phyloP scores from a whole-genome alignment of 2,329 filamentous ascomycete genomes.

The Scytalidium sp. region DNA sequence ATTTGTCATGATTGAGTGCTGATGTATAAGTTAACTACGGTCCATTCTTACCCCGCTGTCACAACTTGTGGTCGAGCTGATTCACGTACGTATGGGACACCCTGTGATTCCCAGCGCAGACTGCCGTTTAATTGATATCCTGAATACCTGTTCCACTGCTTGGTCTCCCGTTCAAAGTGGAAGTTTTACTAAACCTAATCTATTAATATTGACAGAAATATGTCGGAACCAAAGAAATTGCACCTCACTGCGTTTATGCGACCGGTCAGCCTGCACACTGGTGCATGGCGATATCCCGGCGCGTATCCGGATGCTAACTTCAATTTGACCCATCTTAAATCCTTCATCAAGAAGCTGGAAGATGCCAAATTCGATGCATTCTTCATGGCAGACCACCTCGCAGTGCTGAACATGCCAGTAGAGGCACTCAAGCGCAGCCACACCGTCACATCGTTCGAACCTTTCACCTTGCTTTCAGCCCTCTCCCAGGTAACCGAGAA shows the following conservation, averaged over 20 bases:
- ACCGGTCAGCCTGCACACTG: conserved; percentile 37
- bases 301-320: conserved; percentile 59
- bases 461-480: conserved; percentile 56
- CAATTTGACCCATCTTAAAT: conserved; percentile 58
- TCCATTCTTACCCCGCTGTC: too few relatives aligned
- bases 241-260: conserved; percentile 60
- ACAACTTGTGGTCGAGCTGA: too few relatives aligned
- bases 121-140: not conserved
- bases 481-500: conserved; percentile 65
- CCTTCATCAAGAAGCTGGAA: conserved; percentile 56
- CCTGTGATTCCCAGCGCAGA: too few relatives aligned
- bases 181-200: not conserved
- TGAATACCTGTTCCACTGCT: not conserved
- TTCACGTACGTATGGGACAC: too few relatives aligned
- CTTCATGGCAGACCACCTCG: conserved; percentile 63
- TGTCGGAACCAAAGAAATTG: conserved; percentile 27
- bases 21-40: too few relatives aligned
- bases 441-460: conserved; percentile 64
- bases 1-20: not conserved
- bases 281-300: conserved; percentile 60
- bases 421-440: conserved; percentile 56
- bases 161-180: not conserved
- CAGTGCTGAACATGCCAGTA: conserved; percentile 53
- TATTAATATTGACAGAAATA: not conserved
- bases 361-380: conserved; percentile 61